These are phyloP conservation scores for Pleurostoma richardsiae DNA, from an alignment of 2,329 filamentous ascomycete genomes.

Conservation along the genomic window DNA sequence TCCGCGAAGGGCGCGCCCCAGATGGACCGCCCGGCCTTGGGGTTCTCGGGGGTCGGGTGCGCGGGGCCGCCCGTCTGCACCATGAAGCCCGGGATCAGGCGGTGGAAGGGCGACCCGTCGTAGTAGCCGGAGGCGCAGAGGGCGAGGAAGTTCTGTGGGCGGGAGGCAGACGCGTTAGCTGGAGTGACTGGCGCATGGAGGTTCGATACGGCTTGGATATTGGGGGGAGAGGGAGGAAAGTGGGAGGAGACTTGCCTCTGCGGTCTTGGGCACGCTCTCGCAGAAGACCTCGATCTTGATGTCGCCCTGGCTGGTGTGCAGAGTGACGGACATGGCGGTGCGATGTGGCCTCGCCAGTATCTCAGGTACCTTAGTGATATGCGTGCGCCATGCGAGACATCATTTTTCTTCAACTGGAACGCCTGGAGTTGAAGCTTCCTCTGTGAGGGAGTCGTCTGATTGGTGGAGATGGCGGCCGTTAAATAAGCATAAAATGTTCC, in stretches of 20 bases:
- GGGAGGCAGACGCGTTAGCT: background rate
- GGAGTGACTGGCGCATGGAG: background rate
- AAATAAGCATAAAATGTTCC: too few species aligned
- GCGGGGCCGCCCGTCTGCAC: conserved; percentile 67
- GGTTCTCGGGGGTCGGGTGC: conserved; percentile 48
- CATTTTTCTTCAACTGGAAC: too few species aligned
- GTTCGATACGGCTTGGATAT: conserved; percentile 1
- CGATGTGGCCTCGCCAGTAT: background rate
- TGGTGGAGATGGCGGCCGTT: too few species aligned
- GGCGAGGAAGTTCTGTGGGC: conserved; percentile 74
- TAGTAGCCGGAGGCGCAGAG: conserved; percentile 79
- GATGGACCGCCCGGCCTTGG: conserved; percentile 68
- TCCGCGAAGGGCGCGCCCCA: conserved; percentile 73
- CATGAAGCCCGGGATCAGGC: conserved; percentile 78
- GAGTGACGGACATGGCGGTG: conserved; percentile 56
- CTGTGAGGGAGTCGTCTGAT: too few species aligned
- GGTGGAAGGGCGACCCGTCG: conserved; percentile 70
- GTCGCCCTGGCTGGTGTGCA: conserved; percentile 85
- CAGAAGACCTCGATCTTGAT: conserved; percentile 97
- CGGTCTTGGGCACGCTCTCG: conserved; percentile 87
- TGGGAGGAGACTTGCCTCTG: conserved; percentile 53
- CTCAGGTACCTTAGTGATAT: too few species aligned
- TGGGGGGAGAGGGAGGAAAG: background rate
- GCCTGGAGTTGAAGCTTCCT: too few species aligned
- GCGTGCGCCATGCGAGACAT: too few species aligned